Percentiles rank a stretch among this genome's conserved stretches.
These are phyloP conservation scores for Rhodofomes roseus DNA, from an alignment of 1,284 basidiomycete genomes.

Conservation along the genomic window DNA sequence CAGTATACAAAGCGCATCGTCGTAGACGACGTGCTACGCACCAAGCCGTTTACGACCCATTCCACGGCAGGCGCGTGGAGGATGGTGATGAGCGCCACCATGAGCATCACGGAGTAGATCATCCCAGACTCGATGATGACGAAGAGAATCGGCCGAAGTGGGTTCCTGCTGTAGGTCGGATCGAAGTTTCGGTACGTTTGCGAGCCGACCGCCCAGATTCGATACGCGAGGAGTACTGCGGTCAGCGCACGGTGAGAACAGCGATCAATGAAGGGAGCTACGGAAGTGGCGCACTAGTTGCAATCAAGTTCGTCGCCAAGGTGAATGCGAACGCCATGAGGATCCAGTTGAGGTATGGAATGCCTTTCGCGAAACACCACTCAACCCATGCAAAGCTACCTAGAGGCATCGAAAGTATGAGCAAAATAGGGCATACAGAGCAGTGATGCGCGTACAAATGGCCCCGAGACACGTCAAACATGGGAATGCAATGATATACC, in stretches of 20 bases:
- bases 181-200: not conserved
- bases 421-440: not conserved
- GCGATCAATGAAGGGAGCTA: not conserved
- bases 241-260: not conserved
- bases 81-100: not conserved
- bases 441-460: not conserved
- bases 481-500: not conserved
- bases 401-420: not conserved
- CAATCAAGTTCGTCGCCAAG: not conserved
- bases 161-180: not conserved
- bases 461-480: not conserved
- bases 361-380: not conserved
- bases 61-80: not conserved
- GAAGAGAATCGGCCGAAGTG: not conserved
- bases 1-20: not conserved
- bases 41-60: not conserved
- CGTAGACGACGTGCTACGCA: not conserved
- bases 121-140: not conserved
- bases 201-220: not conserved
- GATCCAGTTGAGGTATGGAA: not conserved
- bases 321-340: not conserved
- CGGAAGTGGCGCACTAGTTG: not conserved
- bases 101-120: not conserved
- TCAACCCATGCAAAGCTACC: not conserved
- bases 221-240: not conserved